Conservation (phyloP, 164 flowering plant species). For the Vitis amurensis region DNA sequence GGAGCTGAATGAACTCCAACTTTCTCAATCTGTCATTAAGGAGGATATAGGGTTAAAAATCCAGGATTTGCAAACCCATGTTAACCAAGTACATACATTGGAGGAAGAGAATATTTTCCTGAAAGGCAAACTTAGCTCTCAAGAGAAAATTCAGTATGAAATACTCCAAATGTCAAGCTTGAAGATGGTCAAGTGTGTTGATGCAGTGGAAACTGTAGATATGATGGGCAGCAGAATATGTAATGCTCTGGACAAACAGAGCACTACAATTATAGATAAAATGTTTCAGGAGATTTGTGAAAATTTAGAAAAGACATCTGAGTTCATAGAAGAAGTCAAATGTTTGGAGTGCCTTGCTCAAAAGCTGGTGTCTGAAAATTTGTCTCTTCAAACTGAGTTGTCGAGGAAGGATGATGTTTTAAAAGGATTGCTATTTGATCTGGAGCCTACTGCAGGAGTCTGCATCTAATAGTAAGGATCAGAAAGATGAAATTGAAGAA, state of each 20-base stretch:
- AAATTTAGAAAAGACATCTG: slow-evolving; percentile 28
- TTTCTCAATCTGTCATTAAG: slow-evolving; percentile 32
- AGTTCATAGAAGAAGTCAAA: slow-evolving; percentile 46
- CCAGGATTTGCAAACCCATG: slow-evolving; percentile 34
- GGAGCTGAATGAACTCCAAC: slow-evolving; percentile 35
- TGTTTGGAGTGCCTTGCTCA: slow-evolving; percentile 40
- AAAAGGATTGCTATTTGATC: slow-evolving; percentile 74
- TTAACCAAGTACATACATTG: slow-evolving; percentile 23
- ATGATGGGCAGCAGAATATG: slow-evolving; percentile 21
- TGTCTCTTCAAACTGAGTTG: slow-evolving; percentile 57
- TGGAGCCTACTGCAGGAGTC: slow-evolving; percentile 84
- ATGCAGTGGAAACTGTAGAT: slow-evolving; percentile 27
- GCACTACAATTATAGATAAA: slow-evolving; percentile 25
- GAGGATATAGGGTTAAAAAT: slow-evolving; percentile 37
- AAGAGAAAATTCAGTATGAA: slow-evolving; percentile 26
- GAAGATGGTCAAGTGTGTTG: slow-evolving; percentile 22
- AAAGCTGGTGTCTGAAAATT: slow-evolving; percentile 50
- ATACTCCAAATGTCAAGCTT: slow-evolving; percentile 24
- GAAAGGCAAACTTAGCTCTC: slow-evolving; percentile 30
- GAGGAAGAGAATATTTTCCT: slow-evolving; percentile 48
- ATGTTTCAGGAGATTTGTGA: slow-evolving; percentile 39
- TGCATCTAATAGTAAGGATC: slow-evolving; percentile 63
- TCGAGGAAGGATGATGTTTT: slow-evolving; percentile 71
- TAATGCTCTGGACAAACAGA: slow-evolving; percentile 21
- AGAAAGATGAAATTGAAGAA: slow-evolving; percentile 66